A percentile compares a stretch with the other conserved stretches of the same genome.
These are phyloP conservation scores for Cordyceps pruinosa DNA, from an alignment of 2,329 filamentous ascomycete genomes.

Conservation along the genomic window DNA sequence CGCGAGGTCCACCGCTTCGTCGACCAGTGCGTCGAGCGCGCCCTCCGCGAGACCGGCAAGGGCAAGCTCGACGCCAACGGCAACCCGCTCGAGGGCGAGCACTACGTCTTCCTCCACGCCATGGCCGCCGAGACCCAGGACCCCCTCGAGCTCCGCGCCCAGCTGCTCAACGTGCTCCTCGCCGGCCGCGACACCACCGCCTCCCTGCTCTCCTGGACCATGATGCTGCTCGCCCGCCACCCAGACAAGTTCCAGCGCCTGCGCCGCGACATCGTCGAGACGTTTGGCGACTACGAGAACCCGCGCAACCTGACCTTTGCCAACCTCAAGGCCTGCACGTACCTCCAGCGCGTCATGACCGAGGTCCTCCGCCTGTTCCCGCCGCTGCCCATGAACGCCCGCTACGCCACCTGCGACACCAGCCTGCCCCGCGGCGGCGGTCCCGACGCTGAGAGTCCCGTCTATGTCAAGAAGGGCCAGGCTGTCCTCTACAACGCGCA, in stretches of 20 bases:
- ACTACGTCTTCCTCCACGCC: slow-evolving; percentile 28
- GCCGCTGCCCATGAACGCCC: slow-evolving; percentile 37
- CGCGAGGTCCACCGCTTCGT: slow-evolving; percentile 60
- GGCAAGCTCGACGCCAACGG: neutral
- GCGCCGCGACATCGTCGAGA: slow-evolving; percentile 31
- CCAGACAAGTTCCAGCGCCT: slow-evolving; percentile 35
- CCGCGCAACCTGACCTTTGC: slow-evolving; percentile 20
- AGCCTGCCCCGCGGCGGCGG: slow-evolving; percentile 42
- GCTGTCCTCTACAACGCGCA: slow-evolving; percentile 27
- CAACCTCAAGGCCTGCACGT: slow-evolving; percentile 19
- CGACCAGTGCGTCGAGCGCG: slow-evolving; percentile 56
- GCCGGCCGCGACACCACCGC: slow-evolving; percentile 50
- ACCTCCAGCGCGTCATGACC: slow-evolving; percentile 20
- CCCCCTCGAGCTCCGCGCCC: slow-evolving; percentile 20
- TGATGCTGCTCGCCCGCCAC: slow-evolving; percentile 31
- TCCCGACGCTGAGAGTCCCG: slow-evolving; percentile 32
- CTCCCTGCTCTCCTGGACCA: slow-evolving; percentile 40
- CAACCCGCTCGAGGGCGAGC: slow-evolving; percentile 9
- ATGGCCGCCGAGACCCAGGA: slow-evolving; percentile 28
- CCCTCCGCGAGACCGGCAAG: slow-evolving; percentile 26
- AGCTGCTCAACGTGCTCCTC: slow-evolving; percentile 35
- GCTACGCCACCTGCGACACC: slow-evolving; percentile 37
- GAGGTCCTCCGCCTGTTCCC: slow-evolving; percentile 31
- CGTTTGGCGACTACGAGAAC: slow-evolving; percentile 42
- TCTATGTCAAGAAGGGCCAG: slow-evolving; percentile 40